A percentile compares a stretch with the other conserved stretches of the same genome.
These are phyloP conservation scores for Dryadomyces quercus-mongolicae DNA, from an alignment of 2,329 filamentous ascomycete species.

Conservation along the genomic window DNA sequence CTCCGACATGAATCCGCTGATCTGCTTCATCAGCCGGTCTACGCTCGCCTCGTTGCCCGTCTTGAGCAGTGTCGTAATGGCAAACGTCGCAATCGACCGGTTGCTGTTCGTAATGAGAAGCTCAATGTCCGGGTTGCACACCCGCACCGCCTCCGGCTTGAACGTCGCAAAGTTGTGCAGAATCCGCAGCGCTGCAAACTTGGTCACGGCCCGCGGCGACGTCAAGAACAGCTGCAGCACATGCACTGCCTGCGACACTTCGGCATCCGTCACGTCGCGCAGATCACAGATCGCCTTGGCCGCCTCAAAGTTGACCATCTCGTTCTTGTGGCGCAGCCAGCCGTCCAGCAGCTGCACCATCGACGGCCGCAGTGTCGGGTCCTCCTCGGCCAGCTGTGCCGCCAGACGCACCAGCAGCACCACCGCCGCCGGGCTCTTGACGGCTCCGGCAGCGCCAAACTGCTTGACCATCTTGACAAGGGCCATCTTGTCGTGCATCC, in stretches of 20 bases:
- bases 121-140: constrained; percentile 96
- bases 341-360: constrained; percentile 97
- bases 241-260: constrained; percentile 86
- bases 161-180: constrained; percentile 94
- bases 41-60: constrained; percentile 97
- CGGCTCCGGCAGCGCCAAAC: constrained; percentile 78
- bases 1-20: constrained; percentile 95
- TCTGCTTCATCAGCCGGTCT: constrained; percentile 96
- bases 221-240: constrained; percentile 94
- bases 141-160: constrained; percentile 83
- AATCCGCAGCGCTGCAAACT: constrained; percentile 93
- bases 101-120: constrained; percentile 94
- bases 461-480: constrained; percentile 99
- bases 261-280: constrained; percentile 81
- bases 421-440: constrained; percentile 89
- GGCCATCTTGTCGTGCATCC: constrained; percentile 93
- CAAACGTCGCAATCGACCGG: constrained; percentile 93
- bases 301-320: constrained; percentile 99
- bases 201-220: constrained; percentile 87
- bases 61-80: constrained; percentile 95
- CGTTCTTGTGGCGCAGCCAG: constrained; percentile 96
- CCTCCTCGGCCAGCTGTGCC: constrained; percentile 88
- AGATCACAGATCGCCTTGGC: constrained; percentile 96
- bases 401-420: constrained; percentile 88
- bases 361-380: constrained; percentile 74